These are phyloP conservation scores for Saturnispora gosingensis DNA, from an alignment of 805 yeast species.

Conservation along the genomic window DNA sequence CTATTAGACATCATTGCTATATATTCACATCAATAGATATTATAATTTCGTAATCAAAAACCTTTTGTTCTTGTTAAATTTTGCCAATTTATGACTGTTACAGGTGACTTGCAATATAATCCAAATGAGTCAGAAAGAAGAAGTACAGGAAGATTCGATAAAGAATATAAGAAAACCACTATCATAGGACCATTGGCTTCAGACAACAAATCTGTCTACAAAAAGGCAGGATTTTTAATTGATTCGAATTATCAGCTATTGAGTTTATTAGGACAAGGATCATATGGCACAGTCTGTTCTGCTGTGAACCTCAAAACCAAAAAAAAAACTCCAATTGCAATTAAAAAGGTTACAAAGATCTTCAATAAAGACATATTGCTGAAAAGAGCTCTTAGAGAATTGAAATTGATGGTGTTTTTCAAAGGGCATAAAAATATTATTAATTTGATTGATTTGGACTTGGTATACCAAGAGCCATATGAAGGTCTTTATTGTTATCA, in stretches of 20 bases:
- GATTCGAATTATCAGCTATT: constrained; percentile 51
- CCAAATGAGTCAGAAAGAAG: neutral
- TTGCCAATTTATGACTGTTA: neutral
- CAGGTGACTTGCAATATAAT: neutral
- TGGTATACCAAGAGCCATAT: constrained; percentile 54
- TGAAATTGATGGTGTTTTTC: constrained; percentile 71
- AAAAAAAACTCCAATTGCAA: constrained; percentile 44
- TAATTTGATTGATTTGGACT: constrained; percentile 62
- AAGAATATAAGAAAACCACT: neutral
- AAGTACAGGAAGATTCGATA: neutral
- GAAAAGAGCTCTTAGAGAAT: constrained; percentile 75
- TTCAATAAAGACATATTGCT: constrained; percentile 57
- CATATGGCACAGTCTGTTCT: constrained; percentile 79
- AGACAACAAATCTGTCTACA: constrained; percentile 29
- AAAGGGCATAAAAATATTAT: constrained; percentile 82
- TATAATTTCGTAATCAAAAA: neutral
- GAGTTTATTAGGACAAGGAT: constrained; percentile 66
- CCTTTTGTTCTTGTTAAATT: neutral
- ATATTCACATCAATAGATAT: neutral
- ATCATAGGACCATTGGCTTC: neutral
- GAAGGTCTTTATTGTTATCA: constrained; percentile 88
- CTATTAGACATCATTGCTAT: neutral
- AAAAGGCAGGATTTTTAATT: constrained; percentile 51
- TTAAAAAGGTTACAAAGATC: constrained; percentile 70
- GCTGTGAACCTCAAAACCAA: constrained; percentile 46